Conservation (phyloP, 176 grass and related monocot species). For the Miscanthus lutarioriparius region DNA sequence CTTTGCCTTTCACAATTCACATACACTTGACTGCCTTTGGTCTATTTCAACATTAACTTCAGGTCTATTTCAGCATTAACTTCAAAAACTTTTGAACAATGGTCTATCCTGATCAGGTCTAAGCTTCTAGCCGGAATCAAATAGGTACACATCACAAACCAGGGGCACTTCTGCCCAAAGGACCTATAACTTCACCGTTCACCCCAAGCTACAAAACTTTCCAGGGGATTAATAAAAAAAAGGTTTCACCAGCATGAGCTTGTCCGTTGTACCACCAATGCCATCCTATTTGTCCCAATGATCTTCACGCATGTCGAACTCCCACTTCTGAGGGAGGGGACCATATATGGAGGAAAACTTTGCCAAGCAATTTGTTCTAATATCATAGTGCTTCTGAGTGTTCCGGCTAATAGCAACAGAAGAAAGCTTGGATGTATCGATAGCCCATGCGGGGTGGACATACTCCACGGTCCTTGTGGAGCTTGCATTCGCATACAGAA, state of each 20-base stretch:
- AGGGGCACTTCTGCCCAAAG: not conserved
- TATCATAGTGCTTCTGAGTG: slow-evolving; percentile 80
- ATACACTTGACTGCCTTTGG: not conserved
- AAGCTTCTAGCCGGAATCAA: slow-evolving; percentile 25
- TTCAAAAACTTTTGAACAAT: not conserved
- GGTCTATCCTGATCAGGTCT: not conserved
- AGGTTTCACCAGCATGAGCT: slow-evolving; percentile 7
- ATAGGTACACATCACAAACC: not conserved
- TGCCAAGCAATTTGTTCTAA: slow-evolving; percentile 75
- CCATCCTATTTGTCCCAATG: slow-evolving; percentile 77
- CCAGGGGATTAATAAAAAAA: slow-evolving; percentile 28
- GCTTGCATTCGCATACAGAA: slow-evolving; percentile 76
- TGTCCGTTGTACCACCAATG: not conserved
- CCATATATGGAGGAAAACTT: slow-evolving; percentile 82
- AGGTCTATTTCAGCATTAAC: slow-evolving; percentile 10
- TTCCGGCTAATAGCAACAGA: slow-evolving; percentile 81
- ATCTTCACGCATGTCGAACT: slow-evolving; percentile 67
- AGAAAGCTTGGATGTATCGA: slow-evolving; percentile 96
- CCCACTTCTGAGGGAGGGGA: slow-evolving; percentile 56
- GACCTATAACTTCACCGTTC: not conserved
- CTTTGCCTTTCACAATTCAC: not conserved
- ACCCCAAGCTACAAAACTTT: slow-evolving; percentile 42
- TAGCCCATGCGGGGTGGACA: slow-evolving; percentile 94
- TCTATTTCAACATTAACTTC: not conserved
- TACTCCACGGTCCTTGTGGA: slow-evolving; percentile 77